Percentiles rank a stretch among this genome's conserved stretches.
phyloP scores from a whole-genome alignment of 106 monocot species.

The Dioscorea zingiberensis region DNA sequence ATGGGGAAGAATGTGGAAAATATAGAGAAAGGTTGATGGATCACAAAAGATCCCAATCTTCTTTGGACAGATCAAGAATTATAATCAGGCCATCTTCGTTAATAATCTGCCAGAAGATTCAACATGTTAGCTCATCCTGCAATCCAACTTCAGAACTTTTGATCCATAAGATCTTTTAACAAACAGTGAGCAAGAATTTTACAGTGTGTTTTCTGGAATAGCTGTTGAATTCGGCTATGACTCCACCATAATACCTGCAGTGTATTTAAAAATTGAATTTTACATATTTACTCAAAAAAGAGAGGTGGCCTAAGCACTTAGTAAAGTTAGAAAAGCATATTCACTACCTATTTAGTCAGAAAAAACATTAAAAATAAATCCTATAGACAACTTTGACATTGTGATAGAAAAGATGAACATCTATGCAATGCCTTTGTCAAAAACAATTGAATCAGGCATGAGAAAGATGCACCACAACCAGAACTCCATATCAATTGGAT shows the following conservation, averaged over 20 bases:
- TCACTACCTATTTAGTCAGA: too few species aligned
- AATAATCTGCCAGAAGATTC: constrained; percentile 18
- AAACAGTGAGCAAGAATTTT: constrained; percentile 7
- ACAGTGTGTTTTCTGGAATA: constrained; percentile 29
- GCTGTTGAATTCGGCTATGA: constrained; percentile 29
- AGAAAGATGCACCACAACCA: too few species aligned
- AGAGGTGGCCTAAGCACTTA: background rate
- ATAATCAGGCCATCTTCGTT: constrained; percentile 25
- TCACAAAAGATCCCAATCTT: constrained; percentile 43
- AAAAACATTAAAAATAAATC: too few species aligned
- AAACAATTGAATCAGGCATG: too few species aligned
- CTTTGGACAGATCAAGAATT: constrained; percentile 27
- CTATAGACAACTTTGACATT: too few species aligned
- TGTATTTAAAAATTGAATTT: background rate
- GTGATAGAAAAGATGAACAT: too few species aligned
- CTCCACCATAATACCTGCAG: constrained; percentile 37
- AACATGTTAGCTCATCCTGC: background rate
- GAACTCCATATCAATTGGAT: too few species aligned
- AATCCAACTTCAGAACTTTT: background rate
- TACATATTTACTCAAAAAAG: background rate
- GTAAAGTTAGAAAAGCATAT: too few species aligned
- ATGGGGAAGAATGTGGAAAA: too few species aligned
- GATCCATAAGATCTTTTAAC: background rate
- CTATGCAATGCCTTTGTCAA: too few species aligned
- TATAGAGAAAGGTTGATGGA: too few species aligned